Base-by-base conservation (phyloP, 768 basidiomycete species). In the Tricholoma hemisulphureum region DNA sequence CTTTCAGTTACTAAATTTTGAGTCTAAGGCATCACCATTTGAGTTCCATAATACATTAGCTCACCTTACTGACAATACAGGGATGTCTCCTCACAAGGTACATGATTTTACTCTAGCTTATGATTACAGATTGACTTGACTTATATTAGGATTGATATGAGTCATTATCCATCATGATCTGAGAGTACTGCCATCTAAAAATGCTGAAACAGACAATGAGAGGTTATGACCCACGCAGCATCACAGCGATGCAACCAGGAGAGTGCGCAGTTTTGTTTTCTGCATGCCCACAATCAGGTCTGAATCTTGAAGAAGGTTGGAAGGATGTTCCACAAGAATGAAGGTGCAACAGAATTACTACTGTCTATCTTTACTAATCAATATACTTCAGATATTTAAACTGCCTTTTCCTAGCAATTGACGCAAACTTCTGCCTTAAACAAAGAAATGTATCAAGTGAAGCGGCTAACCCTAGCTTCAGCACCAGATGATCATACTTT, bases 251-350 rank as follows among this genome's bases (percentile, higher is more conserved):
- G 6, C 45, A 58, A 29, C 51, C 29, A 14, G 65, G 70, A 10
- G 56, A 62, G 28, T 60, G 59, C 18, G 71, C 67, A 2, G 62
- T 71, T 11, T 26, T 62, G 4, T 73, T 69, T 29, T 68, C 67
- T 8, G 70, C 71, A 1, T 73, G 69, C 53, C 71, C 71, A 1
- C 65, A 65, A 11, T 63, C 62, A 0, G 57, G 58, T 6, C 61
- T 63, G 34, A 72, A 70, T 45, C 53, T 71, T 24, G 65, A 69
- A n/a, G 35, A 26, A 7, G 57, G 54, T 13, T 71, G 69, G 69
- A 29, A 60, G 37, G 34, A 63, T 28, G 56, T 41, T 4, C 55
- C 58, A 0, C 43, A 61, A 3, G 52, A 65, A 11, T 20, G 7
- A 52, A 29, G 35, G 51, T 52, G 21, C 32, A 14, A 45, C 43